A percentile compares a stretch with the other conserved stretches of the same genome.
Conservation (phyloP, 1,284 basidiomycete species). For the Stereum hirsutum region DNA sequence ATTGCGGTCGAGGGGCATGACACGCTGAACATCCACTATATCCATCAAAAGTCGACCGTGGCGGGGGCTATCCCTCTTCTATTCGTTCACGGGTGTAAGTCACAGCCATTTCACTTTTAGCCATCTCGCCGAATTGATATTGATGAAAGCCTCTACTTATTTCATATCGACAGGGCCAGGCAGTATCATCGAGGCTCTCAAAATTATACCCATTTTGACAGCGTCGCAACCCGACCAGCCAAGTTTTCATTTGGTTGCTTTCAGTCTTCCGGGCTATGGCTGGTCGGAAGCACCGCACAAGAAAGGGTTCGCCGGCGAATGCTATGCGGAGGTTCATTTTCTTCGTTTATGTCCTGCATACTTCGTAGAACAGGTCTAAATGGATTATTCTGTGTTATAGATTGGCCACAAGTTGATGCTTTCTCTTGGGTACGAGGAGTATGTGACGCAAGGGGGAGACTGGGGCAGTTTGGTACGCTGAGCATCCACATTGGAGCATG, state of each 20-base stretch:
- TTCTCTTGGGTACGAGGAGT: constrained; percentile 34
- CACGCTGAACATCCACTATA: constrained; percentile 36
- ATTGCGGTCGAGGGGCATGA: constrained; percentile 34
- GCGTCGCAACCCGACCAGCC: constrained; percentile 16
- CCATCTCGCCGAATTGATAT: not conserved
- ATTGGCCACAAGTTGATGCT: constrained; percentile 33
- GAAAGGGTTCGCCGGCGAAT: constrained; percentile 24
- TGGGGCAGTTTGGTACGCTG: constrained; percentile 31
- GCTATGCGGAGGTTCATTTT: constrained; percentile 19
- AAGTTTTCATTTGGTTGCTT: constrained; percentile 36
- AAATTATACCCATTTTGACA: constrained; percentile 21
- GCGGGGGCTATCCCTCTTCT: constrained; percentile 37
- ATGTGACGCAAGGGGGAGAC: constrained; percentile 39
- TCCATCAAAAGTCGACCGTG: constrained; percentile 34
- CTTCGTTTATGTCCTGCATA: not conserved
- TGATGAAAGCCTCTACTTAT: not conserved
- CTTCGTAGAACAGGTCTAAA: not conserved
- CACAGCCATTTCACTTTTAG: not conserved
- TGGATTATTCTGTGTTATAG: not conserved
- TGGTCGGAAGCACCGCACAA: constrained; percentile 24
- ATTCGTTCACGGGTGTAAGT: constrained; percentile 45
- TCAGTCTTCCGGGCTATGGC: constrained; percentile 32
- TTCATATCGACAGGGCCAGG: constrained; percentile 26
- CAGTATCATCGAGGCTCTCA: constrained; percentile 31
- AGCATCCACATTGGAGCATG: too few relatives aligned